Evolutionary conservation across 163 green algal genomes (phyloP).

Genomic region (Scenedesmus sp.): DNA sequence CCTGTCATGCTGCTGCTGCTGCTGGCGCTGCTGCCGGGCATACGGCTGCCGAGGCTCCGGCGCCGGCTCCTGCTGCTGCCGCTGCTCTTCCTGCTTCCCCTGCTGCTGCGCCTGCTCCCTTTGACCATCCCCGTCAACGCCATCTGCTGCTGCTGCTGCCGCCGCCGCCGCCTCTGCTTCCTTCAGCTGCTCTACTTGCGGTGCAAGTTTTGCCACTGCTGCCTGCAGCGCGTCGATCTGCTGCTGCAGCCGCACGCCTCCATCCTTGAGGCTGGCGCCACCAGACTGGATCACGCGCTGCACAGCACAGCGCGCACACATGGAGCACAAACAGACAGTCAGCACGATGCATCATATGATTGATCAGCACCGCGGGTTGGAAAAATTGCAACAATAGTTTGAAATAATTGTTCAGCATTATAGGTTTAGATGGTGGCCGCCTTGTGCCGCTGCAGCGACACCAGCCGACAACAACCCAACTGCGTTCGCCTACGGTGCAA

Average conservation of each 20-base stretch:
- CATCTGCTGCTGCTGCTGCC: neutral
- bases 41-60: neutral
- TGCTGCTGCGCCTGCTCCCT: neutral
- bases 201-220: neutral
- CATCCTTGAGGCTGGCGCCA: constrained; percentile 1
- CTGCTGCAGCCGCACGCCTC: constrained; percentile 36
- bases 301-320: no score
- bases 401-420: no score
- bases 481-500: no score
- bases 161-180: neutral
- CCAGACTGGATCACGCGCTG: constrained; percentile 16
- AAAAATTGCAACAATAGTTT: no score
- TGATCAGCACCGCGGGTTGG: no score
- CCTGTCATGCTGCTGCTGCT: neutral
- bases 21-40: constrained; percentile 6
- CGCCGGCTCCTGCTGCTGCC: neutral
- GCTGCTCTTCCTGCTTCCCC: neutral
- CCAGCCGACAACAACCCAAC: no score
- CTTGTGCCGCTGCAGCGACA: no score
- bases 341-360: no score
- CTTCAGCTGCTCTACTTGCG: neutral
- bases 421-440: no score
- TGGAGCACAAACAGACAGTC: neutral
- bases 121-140: no score
- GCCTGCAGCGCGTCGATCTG: constrained; percentile 39